Evolutionary conservation across 345 rosid genomes (phyloP).

Genomic region (Hypericum androsaemum): DNA sequence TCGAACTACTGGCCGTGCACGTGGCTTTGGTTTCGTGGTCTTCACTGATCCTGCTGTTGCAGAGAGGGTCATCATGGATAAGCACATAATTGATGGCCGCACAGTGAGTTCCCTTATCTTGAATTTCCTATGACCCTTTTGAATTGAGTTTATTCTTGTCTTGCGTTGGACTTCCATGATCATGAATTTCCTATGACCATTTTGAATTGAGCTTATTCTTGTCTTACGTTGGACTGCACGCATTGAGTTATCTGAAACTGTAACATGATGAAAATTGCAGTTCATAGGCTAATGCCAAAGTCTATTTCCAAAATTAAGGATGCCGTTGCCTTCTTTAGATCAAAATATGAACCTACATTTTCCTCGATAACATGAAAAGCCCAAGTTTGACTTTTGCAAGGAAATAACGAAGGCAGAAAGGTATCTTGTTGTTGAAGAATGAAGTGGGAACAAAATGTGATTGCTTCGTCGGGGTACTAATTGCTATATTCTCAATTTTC

Average conservation of each 20-base stretch:
- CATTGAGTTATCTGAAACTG: too few species aligned
- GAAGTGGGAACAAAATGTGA: conserved; percentile 9
- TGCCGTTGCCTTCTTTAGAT: neutral
- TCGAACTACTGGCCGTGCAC: conserved; percentile 89
- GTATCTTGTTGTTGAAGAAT: neutral
- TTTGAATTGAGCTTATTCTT: too few species aligned
- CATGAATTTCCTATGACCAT: too few species aligned
- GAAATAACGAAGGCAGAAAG: too few species aligned
- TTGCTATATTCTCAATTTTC: conserved; percentile 17
- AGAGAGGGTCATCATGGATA: conserved; percentile 85
- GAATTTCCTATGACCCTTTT: conserved; percentile 8
- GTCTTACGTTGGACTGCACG: too few species aligned
- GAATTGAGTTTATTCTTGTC: neutral
- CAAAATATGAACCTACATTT: too few species aligned
- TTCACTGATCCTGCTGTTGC: conserved; percentile 84
- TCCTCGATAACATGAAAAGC: too few species aligned
- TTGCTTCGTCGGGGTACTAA: conserved; percentile 7
- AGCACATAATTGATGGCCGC: conserved; percentile 91
- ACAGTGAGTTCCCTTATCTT: conserved; percentile 45
- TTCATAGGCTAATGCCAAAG: too few species aligned
- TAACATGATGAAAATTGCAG: too few species aligned
- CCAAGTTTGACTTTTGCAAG: too few species aligned
- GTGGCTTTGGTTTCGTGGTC: conserved; percentile 92
- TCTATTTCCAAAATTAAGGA: neutral
- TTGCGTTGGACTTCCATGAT: neutral